These are phyloP conservation scores for Mentha longifolia DNA, from an alignment of 257 asterid genomes.

Conservation along the genomic window DNA sequence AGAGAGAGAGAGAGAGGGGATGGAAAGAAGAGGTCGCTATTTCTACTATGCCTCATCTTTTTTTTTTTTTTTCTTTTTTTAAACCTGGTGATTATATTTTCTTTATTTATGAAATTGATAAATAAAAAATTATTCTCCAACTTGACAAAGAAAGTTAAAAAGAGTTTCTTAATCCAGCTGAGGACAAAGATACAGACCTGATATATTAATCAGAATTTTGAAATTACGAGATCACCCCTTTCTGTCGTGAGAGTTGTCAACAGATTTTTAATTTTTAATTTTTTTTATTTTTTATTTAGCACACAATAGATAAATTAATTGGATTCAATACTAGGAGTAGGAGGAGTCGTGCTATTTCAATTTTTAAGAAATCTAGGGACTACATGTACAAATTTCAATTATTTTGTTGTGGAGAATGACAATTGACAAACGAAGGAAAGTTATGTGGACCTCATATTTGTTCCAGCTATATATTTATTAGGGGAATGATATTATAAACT, in stretches of 20 bases:
- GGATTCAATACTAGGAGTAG: neutral
- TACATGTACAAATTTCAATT: neutral
- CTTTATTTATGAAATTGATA: neutral
- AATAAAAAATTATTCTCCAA: conserved; percentile 35
- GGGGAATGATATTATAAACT: neutral
- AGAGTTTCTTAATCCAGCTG: conserved; percentile 47
- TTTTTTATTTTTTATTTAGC: too few species aligned
- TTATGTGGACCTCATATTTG: conserved; percentile 18
- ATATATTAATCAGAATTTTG: conserved; percentile 36
- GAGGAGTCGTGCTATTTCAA: conserved; percentile 21
- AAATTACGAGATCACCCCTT: conserved; percentile 47
- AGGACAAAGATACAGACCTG: conserved; percentile 55
- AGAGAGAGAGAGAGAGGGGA: conserved; percentile 33
- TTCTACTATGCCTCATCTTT: conserved; percentile 40
- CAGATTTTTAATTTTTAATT: neutral
- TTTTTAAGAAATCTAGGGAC: conserved; percentile 24
- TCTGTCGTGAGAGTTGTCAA: conserved; percentile 17
- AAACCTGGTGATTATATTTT: neutral
- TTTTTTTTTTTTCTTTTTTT: conserved; percentile 36
- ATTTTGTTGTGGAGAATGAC: conserved; percentile 8
- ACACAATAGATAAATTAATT: too few species aligned
- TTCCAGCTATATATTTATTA: neutral
- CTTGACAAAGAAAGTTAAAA: conserved; percentile 50
- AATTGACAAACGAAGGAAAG: conserved; percentile 7
- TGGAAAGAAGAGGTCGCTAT: conserved; percentile 61